Base-by-base conservation (phyloP, 2,329 filamentous ascomycete genomes). In the Orbilia blumenaviensis region DNA sequence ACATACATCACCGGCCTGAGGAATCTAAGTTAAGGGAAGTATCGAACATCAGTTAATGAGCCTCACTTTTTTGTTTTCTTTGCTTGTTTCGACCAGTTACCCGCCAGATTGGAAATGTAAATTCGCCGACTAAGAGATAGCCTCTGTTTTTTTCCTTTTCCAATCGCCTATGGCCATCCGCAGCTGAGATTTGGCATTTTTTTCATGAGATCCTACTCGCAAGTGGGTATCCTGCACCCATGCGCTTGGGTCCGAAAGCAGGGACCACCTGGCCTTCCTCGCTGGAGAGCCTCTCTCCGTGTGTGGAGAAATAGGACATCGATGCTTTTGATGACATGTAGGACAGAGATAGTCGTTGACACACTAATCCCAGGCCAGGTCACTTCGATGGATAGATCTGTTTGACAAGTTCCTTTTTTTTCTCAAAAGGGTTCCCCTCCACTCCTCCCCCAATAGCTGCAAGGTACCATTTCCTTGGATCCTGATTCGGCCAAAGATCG, bases 121-220 rank as follows among this genome's bases (percentile, higher is more conserved):
- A 41, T 61, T 73, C 68, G 68, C 48, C 68, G 68, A 73, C 50
- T 41, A 27, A 44, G 34, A 18, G 23, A 29, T 38, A 34, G 10
- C 62, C 23, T 25, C 29, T 36, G 23, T 18, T 21, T 6, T 9
- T 18, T 32, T n/a, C n/a, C n/a, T n/a, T n/a, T n/a, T n/a, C n/a
- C n/a, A n/a, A n/a, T n/a, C n/a, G n/a, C n/a, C 14, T 25, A 46
- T 34, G 18, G 23, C 68, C 68, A 60, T 73, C 38, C 50, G 50
- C 68, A 73, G 61, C 68, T 73, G 68, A 73, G 61, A 72, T 72
- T 66, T 72, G 67, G 54, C 60, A 72, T 60, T 12, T 58, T 34
- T 23, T 16, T 29, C 18, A 8, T n/a, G 14, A 44, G 29, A 54
- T 52, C 48, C 62, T 36, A 36, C 58, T 34, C 36, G 58, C 36